A percentile compares a stretch with the other conserved stretches of the same genome.
phyloP scores from a whole-genome alignment of 257 asterid genomes.

The Cynanchum wilfordii region DNA sequence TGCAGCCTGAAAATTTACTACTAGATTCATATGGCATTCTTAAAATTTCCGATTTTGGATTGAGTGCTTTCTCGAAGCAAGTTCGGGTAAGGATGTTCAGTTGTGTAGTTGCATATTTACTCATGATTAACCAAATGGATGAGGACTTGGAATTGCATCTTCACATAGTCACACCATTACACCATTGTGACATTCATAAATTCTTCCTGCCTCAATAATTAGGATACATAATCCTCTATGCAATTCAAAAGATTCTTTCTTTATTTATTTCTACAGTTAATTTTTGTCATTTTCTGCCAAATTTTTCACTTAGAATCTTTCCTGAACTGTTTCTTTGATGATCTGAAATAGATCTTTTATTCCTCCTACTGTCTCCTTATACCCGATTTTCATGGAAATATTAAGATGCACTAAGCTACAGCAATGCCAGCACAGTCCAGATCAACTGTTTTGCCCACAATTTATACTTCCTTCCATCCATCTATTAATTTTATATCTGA shows the following conservation, averaged over 20 bases:
- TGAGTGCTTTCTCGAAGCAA: conserved; percentile 76
- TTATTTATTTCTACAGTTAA: background rate
- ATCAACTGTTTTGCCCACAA: background rate
- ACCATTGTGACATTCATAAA: background rate
- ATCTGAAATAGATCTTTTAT: background rate
- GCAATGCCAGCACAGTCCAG: background rate
- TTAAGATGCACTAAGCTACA: background rate
- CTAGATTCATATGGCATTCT: conserved; percentile 57
- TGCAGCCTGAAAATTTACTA: conserved; percentile 87
- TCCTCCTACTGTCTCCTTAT: background rate
- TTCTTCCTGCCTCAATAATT: background rate
- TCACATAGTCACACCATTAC: background rate
- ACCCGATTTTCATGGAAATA: background rate
- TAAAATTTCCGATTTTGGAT: conserved; percentile 78
- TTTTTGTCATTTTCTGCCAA: background rate
- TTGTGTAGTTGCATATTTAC: background rate
- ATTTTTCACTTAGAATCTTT: background rate
- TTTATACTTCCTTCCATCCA: background rate
- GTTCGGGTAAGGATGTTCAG: conserved; percentile 43
- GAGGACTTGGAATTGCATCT: background rate
- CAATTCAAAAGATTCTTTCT: background rate
- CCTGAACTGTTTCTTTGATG: background rate
- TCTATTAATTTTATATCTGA: background rate
- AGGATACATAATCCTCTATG: background rate
- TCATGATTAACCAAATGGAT: background rate